phyloP scores from a whole-genome alignment of 2,329 filamentous ascomycete species.

The Colletotrichum brevisporum region DNA sequence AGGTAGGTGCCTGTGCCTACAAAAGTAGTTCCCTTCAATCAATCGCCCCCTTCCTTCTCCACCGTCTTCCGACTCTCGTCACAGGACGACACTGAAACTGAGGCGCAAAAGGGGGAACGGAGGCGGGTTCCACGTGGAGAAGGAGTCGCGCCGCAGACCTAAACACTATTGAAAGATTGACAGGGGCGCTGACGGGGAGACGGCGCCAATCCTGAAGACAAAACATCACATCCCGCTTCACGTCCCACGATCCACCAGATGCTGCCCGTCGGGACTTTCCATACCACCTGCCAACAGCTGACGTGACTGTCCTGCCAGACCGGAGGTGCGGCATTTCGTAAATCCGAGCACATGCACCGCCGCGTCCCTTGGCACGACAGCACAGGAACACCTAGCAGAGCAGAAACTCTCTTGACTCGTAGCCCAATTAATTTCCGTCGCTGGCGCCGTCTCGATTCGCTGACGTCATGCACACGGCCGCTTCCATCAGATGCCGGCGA shows the following conservation, averaged over 20 bases:
- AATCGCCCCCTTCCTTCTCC: slow-evolving; percentile 15
- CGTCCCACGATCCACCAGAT: neutral
- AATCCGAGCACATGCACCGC: neutral
- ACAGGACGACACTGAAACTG: slow-evolving; percentile 27
- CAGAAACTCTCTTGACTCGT: slow-evolving; percentile 13
- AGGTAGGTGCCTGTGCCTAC: no score
- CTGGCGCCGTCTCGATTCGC: slow-evolving; percentile 16
- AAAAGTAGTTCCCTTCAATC: no score
- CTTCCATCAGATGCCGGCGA: neutral
- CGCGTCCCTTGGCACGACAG: neutral
- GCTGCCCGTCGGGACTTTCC: no score
- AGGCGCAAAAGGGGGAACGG: slow-evolving; percentile 22
- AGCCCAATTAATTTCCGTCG: slow-evolving; percentile 23
- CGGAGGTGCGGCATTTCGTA: no score
- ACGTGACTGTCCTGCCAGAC: neutral
- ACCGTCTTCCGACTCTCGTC: slow-evolving; percentile 15
- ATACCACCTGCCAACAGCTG: neutral
- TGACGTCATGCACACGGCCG: slow-evolving; percentile 28
- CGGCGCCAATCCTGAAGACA: slow-evolving; percentile 4
- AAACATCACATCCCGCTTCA: slow-evolving; percentile 1
- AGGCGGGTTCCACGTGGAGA: slow-evolving; percentile 22
- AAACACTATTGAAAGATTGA: slow-evolving; percentile 4
- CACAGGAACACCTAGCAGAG: slow-evolving; percentile 2
- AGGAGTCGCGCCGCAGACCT: neutral
- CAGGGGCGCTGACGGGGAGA: slow-evolving; percentile 2